A percentile compares a stretch with the other conserved stretches of the same genome.
Evolutionary conservation across 805 yeast species (phyloP).

Genomic region (Monosporozyma yasuniensis): DNA sequence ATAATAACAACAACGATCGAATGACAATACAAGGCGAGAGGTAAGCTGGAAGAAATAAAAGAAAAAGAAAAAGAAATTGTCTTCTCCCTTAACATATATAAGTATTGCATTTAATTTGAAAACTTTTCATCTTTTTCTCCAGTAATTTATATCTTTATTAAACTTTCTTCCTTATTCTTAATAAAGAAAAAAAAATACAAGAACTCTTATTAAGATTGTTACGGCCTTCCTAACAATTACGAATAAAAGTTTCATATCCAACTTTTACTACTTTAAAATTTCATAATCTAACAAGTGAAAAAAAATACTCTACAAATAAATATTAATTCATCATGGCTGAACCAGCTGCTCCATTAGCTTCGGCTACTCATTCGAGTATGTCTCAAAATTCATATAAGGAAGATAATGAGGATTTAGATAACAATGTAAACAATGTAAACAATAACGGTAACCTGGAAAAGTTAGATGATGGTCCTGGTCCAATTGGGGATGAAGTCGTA

Average conservation of each 20-base stretch:
- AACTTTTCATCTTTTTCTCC: not conserved
- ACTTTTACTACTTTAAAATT: not conserved
- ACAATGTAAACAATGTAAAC: not conserved
- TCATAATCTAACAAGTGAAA: not conserved
- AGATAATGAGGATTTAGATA: not conserved
- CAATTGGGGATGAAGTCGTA: conserved; percentile 6
- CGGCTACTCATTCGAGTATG: not conserved
- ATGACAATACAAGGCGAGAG: too few relatives aligned
- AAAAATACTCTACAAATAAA: not conserved
- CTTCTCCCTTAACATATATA: not conserved
- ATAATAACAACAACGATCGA: too few relatives aligned
- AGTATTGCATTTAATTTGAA: not conserved
- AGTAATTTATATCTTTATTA: not conserved
- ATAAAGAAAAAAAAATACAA: too few relatives aligned
- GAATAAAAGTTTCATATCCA: not conserved
- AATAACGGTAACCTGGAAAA: not conserved
- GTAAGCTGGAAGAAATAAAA: too few relatives aligned
- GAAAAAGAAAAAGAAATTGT: not conserved
- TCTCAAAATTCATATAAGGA: conserved; percentile 1
- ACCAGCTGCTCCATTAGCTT: conserved; percentile 1
- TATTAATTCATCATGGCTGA: not conserved
- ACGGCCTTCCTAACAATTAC: too few relatives aligned
- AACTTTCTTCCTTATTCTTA: too few relatives aligned
- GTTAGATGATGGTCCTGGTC: conserved; percentile 18
- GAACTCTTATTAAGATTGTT: too few relatives aligned